Evolutionary conservation across 192 early-diverging fungal species (phyloP).

Genomic region (Powellomyces hirtus): DNA sequence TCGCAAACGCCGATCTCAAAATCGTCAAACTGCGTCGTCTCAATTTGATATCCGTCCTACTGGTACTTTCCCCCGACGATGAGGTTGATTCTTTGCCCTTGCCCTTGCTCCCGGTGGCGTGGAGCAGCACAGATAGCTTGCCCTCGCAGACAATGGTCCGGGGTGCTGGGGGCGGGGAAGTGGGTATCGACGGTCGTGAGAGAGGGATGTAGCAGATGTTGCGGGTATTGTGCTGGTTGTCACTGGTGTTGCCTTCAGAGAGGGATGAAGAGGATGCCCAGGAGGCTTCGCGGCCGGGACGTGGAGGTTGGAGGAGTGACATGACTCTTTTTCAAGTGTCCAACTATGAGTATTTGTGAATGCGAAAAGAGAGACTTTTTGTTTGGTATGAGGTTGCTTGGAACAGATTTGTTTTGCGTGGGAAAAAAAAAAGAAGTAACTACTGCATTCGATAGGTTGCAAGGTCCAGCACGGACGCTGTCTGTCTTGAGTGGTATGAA

Average conservation of each 20-base stretch:
- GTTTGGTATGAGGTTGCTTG: no score
- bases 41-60: not conserved
- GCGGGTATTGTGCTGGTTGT: not conserved
- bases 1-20: slow-evolving; percentile 7
- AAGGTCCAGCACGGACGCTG: no score
- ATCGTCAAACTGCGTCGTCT: slow-evolving; percentile 13
- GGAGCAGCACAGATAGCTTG: slow-evolving; percentile 14
- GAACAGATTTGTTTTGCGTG: no score
- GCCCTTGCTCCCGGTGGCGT: not conserved
- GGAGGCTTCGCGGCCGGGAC: not conserved
- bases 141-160: slow-evolving; percentile 24
- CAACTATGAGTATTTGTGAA: no score
- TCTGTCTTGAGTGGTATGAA: no score
- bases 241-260: not conserved
- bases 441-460: no score
- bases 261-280: not conserved
- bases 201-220: not conserved
- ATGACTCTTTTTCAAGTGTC: not conserved
- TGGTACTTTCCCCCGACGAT: not conserved
- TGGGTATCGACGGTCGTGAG: not conserved
- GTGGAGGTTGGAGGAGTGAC: not conserved
- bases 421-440: no score
- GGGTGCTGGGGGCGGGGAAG: not conserved
- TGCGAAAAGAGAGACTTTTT: no score
- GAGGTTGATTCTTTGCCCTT: not conserved